Conservation (phyloP, 345 rosid genomes). For the Syzygium oleosum region DNA sequence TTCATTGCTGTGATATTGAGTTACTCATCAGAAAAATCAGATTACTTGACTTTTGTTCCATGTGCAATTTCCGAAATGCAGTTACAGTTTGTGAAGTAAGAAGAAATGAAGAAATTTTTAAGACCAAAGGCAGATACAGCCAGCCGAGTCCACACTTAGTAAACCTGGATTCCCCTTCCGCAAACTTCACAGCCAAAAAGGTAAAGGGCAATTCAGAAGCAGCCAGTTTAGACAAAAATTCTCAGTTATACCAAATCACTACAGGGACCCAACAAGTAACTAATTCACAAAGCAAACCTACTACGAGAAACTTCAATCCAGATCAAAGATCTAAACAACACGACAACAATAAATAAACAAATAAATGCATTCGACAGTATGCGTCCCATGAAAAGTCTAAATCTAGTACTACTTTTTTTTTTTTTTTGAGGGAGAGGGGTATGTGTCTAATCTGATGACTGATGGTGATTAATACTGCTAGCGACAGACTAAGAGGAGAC, state of each 20-base stretch:
- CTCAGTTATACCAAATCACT: not conserved
- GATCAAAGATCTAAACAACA: not conserved
- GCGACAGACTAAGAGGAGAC: not conserved
- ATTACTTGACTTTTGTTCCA: not conserved
- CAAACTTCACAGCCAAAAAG: not conserved
- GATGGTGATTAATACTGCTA: not conserved
- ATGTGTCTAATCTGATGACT: not conserved
- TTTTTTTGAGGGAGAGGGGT: not conserved
- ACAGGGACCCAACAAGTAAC: not conserved
- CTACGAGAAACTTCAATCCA: not conserved
- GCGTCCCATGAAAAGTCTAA: not conserved
- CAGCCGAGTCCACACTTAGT: not conserved
- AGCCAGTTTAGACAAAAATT: not conserved
- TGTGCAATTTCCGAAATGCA: not conserved
- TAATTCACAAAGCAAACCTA: not conserved
- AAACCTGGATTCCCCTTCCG: not conserved
- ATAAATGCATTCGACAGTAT: not conserved
- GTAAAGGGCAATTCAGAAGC: not conserved
- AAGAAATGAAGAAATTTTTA: not conserved
- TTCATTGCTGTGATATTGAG: not conserved
- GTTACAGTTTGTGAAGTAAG: not conserved
- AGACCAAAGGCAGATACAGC: not conserved
- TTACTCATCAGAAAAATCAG: not conserved
- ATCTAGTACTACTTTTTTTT: not conserved
- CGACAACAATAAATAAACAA: not conserved